Conservation (phyloP, 2,329 filamentous ascomycete genomes). For the Aspergillus sp. region DNA sequence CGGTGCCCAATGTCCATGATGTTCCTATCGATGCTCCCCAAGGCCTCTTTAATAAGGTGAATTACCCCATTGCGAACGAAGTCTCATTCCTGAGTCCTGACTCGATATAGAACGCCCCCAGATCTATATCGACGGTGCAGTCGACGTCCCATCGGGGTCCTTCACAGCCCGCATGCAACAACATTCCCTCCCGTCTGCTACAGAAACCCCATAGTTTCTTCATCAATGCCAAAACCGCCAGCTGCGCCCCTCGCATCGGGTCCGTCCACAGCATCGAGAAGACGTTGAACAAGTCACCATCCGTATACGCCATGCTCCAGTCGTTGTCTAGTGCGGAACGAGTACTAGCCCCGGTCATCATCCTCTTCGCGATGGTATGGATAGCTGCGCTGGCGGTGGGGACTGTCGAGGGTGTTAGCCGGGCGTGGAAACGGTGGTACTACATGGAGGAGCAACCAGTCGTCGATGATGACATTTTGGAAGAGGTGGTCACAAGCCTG, state of each 20-base stretch:
- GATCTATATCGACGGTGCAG: neutral
- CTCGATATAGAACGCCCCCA: neutral
- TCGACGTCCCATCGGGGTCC: neutral
- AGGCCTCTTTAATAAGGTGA: too few relatives aligned
- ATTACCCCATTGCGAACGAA: neutral
- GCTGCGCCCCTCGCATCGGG: neutral
- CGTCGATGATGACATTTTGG: neutral
- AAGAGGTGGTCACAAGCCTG: constrained; percentile 4
- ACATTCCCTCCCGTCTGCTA: neutral
- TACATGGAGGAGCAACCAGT: neutral
- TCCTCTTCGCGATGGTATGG: constrained; percentile 18
- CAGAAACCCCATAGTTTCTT: neutral
- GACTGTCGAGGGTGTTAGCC: neutral
- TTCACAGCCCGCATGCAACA: neutral
- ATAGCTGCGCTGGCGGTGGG: constrained; percentile 20
- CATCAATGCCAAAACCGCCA: neutral
- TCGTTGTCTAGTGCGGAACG: neutral
- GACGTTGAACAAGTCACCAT: neutral
- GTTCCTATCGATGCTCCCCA: too few relatives aligned
- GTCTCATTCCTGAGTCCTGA: neutral
- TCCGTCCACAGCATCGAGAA: neutral
- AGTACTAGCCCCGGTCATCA: neutral
- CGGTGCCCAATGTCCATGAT: too few relatives aligned
- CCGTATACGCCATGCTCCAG: neutral
- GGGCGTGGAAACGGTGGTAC: neutral